Base-by-base conservation (phyloP, 2,329 filamentous ascomycete genomes). In the Diplodia mutila region DNA sequence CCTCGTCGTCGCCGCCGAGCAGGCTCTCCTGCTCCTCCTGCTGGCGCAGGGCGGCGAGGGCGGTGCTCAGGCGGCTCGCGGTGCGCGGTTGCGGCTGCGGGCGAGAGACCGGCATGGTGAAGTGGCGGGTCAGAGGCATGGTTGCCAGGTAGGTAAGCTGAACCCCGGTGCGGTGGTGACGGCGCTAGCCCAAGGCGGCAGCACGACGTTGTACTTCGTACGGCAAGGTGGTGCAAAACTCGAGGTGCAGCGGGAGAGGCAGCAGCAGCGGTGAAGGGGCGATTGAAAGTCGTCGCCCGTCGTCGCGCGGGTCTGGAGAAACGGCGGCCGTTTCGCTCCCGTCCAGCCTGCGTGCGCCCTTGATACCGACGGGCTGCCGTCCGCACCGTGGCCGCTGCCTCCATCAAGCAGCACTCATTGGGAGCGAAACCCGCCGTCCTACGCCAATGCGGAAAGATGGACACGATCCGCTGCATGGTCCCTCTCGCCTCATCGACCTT, bases 21-120 rank as follows among this genome's bases (percentile, higher is more conserved):
- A 84, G 70, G 21, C 80, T 82, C 69, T 84, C 82, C 69, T 84
- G 82, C 74, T 84, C 82, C 72, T 84, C 81, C 25, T 81, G 73
- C 34, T 79, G 78, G 49, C 80, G 76, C n/a, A 79, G 78, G 16
- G 80, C 73, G 34, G 76, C 71, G 61, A 80, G 69, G 14, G 77
- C 78, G 70, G 79, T 76, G 69, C 77, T 79, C 65, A 79, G 67
- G 21, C 74, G 78, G 25, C 77, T 72, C 64, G 78, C 75, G 29
- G 68, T 75, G 66, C 66, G 66, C 51, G 55, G 59, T 14, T 59
- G 55, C 27, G 42, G 59, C 27, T 34, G 29, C 25, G 42, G 59
- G 59, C 46, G 42, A 3, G 42, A n/a, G 21, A 37, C 59, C n/a
- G 59, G 59, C 59, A 63, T 63, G 59, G 59, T 63, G 59, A 51